These are phyloP conservation scores for Funneliformis mosseae DNA, from an alignment of 192 early-diverging fungal species.

Conservation along the genomic window DNA sequence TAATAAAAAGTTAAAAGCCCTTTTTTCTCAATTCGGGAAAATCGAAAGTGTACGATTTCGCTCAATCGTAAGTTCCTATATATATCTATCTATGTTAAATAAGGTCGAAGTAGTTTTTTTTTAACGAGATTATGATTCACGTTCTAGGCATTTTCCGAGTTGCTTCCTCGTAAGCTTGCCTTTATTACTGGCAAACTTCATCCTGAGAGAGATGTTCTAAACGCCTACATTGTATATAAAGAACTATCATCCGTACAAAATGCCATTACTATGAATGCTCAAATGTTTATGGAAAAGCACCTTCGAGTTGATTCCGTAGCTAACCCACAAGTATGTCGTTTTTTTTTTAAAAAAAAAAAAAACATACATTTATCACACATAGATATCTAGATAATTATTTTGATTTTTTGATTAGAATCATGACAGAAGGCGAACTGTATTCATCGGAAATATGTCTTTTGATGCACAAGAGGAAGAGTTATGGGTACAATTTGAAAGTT, in stretches of 20 bases:
- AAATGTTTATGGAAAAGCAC: slow-evolving; percentile 82
- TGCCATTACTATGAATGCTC: slow-evolving; percentile 75
- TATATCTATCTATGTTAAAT: background rate
- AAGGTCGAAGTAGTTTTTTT: too few relatives aligned
- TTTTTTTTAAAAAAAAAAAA: background rate
- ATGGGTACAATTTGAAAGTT: slow-evolving; percentile 70
- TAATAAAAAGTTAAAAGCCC: slow-evolving; percentile 67
- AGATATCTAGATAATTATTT: background rate
- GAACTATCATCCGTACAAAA: slow-evolving; percentile 60
- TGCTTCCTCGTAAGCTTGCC: slow-evolving; percentile 76
- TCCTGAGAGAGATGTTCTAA: slow-evolving; percentile 77
- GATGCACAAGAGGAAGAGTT: slow-evolving; percentile 73
- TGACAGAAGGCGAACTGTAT: slow-evolving; percentile 81
- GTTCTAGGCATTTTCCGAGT: slow-evolving; percentile 55
- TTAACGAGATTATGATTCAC: background rate
- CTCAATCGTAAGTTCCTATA: slow-evolving; percentile 65
- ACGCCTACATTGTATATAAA: slow-evolving; percentile 88
- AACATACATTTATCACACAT: background rate
- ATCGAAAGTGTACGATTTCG: slow-evolving; percentile 90
- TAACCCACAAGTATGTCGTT: slow-evolving; percentile 43
- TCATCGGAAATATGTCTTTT: slow-evolving; percentile 74
- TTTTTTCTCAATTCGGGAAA: slow-evolving; percentile 69
- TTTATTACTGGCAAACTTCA: slow-evolving; percentile 86
- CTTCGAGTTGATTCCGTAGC: slow-evolving; percentile 79
- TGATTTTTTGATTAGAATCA: slow-evolving; percentile 42